These are phyloP conservation scores for Mycosphaerella sp. DNA, from an alignment of 2,329 filamentous ascomycete genomes.

Conservation along the genomic window DNA sequence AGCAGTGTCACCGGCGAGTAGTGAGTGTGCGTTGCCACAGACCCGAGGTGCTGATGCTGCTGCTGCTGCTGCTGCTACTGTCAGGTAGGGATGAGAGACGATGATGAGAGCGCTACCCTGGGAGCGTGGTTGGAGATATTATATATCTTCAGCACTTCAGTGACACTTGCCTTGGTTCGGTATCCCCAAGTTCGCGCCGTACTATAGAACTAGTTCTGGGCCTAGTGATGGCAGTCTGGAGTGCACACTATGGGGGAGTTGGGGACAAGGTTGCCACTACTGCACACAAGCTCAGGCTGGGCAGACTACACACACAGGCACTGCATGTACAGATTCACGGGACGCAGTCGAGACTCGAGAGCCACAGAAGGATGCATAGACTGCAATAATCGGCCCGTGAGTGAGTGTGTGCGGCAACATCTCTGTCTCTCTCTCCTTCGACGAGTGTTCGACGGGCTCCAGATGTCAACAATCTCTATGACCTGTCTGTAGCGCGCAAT, in stretches of 20 bases:
- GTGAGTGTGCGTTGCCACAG: conserved; percentile 9
- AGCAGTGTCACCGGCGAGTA: neutral
- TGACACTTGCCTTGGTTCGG: neutral
- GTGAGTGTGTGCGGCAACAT: neutral
- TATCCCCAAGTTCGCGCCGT: conserved; percentile 2
- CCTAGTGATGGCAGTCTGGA: conserved; percentile 13
- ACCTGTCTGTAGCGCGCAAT: neutral
- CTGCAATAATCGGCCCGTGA: conserved; percentile 17
- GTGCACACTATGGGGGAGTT: neutral
- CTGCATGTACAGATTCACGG: neutral
- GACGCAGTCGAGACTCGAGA: conserved; percentile 2
- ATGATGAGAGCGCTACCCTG: conserved; percentile 9
- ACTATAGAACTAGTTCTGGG: neutral
- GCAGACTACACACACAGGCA: neutral
- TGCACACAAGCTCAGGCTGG: conserved; percentile 13
- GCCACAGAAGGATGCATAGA: neutral
- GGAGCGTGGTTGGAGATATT: conserved; percentile 9
- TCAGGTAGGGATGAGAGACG: neutral
- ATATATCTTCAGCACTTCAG: conserved; percentile 14
- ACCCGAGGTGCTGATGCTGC: conserved; percentile 13
- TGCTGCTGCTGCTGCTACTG: conserved; percentile 2
- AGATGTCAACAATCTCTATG: neutral
- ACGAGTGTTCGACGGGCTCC: conserved; percentile 13
- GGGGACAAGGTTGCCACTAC: conserved; percentile 13
- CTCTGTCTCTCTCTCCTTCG: neutral